phyloP scores from a whole-genome alignment of 805 yeast genomes.

The Yamadazyma nakazawae region DNA sequence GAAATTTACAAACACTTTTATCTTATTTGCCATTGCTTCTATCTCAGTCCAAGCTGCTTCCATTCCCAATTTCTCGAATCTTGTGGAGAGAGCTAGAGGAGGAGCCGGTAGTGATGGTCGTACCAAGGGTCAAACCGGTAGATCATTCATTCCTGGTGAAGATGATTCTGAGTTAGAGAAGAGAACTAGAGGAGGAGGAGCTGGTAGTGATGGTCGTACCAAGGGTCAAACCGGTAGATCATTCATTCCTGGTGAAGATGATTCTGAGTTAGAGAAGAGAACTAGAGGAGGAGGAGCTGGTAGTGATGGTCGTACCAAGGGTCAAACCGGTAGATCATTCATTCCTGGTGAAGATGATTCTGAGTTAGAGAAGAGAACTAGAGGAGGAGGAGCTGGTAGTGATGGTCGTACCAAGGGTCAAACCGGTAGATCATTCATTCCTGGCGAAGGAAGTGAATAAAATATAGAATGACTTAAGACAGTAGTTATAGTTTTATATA shows the following conservation, averaged over 20 bases:
- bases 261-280: neutral
- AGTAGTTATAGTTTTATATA: no score
- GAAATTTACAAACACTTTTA: neutral
- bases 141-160: no score
- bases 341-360: no score
- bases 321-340: no score
- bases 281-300: neutral
- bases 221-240: no score
- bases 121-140: neutral
- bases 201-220: neutral
- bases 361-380: neutral
- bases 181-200: neutral
- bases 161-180: neutral
- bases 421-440: no score
- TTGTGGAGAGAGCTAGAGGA: neutral
- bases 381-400: neutral
- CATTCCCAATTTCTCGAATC: neutral
- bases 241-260: no score
- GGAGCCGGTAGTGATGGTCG: neutral
- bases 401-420: neutral
- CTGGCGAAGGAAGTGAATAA: no score
- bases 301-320: neutral
- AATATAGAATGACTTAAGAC: no score
- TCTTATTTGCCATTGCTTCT: neutral
- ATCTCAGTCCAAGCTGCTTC: neutral